phyloP scores from a whole-genome alignment of 2,329 filamentous ascomycete species.

The Ophiostoma triangulosporum region DNA sequence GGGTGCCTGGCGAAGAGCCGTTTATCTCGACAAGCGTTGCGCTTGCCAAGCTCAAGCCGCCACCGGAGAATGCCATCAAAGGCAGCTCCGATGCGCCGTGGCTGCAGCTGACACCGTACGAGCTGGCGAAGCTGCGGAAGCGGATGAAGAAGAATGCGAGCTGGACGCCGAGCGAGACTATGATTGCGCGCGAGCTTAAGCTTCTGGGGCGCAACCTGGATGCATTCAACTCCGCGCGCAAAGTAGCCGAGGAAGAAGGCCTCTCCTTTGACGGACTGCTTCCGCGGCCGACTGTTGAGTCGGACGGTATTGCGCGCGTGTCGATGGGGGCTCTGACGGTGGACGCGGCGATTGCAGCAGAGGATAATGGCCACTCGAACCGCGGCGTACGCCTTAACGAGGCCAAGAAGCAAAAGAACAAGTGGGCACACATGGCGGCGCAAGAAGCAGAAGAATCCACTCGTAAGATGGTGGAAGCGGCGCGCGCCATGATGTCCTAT shows the following conservation, averaged over 20 bases:
- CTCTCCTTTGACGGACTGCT: constrained; percentile 39
- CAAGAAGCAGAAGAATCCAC: constrained; percentile 39
- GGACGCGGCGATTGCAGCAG: constrained; percentile 37
- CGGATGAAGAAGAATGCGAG: constrained; percentile 86
- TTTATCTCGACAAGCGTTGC: constrained; percentile 26
- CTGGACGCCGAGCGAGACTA: constrained; percentile 73
- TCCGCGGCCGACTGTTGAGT: constrained; percentile 30
- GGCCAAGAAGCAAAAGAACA: constrained; percentile 59
- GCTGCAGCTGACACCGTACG: constrained; percentile 51
- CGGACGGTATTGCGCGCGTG: constrained; percentile 36
- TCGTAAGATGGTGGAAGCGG: constrained; percentile 20
- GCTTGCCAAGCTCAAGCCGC: constrained; percentile 36
- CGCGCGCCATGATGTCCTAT: constrained; percentile 18
- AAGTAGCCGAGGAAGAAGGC: constrained; percentile 52
- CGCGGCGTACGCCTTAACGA: constrained; percentile 68
- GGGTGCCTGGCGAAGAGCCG: constrained; percentile 14
- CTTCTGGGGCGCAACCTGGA: constrained; percentile 53
- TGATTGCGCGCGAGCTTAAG: constrained; percentile 70
- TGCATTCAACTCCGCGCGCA: constrained; percentile 47
- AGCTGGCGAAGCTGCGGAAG: constrained; percentile 58
- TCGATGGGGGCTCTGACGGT: constrained; percentile 47
- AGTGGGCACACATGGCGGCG: constrained; percentile 45
- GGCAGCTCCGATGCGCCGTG: constrained; percentile 50
- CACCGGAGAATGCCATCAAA: constrained; percentile 43
- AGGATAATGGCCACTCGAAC: constrained; percentile 53